Evolutionary conservation across 116 monocot species (phyloP).

Genomic region (Zostera marina): DNA sequence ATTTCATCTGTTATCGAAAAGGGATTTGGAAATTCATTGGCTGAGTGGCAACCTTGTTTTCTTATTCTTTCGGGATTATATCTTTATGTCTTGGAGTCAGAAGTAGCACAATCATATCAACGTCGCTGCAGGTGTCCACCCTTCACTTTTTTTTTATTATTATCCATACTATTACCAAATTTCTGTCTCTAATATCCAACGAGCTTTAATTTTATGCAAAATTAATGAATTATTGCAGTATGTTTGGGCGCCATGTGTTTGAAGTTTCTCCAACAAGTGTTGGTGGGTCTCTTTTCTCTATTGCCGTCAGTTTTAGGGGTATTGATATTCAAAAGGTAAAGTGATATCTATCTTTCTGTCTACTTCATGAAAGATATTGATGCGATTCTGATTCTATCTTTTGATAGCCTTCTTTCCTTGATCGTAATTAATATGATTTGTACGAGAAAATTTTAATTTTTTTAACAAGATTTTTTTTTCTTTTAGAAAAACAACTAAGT

Average conservation of each 20-base stretch:
- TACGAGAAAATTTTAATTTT: too few species aligned
- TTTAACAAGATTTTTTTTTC: too few species aligned
- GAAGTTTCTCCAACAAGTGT: conserved; percentile 82
- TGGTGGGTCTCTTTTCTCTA: conserved; percentile 62
- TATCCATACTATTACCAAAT: neutral
- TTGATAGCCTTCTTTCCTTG: too few species aligned
- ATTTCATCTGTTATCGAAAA: conserved; percentile 13
- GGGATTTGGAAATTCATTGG: conserved; percentile 82
- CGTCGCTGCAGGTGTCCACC: conserved; percentile 46
- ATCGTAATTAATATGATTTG: too few species aligned
- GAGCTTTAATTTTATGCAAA: neutral
- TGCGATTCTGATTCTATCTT: neutral
- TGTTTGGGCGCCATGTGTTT: conserved; percentile 75
- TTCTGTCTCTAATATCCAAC: neutral
- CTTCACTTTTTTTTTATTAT: neutral
- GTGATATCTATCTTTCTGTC: neutral
- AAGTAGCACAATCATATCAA: conserved; percentile 51
- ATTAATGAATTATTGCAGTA: conserved; percentile 31
- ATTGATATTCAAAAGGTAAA: conserved; percentile 77
- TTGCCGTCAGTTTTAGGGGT: conserved; percentile 73
- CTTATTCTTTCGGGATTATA: conserved; percentile 76
- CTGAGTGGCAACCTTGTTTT: conserved; percentile 89
- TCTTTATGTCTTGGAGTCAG: conserved; percentile 87
- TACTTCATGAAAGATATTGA: neutral
- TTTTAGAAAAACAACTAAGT: too few species aligned